Base-by-base conservation (phyloP, 768 basidiomycete genomes). In the Tricholoma flavovirens region DNA sequence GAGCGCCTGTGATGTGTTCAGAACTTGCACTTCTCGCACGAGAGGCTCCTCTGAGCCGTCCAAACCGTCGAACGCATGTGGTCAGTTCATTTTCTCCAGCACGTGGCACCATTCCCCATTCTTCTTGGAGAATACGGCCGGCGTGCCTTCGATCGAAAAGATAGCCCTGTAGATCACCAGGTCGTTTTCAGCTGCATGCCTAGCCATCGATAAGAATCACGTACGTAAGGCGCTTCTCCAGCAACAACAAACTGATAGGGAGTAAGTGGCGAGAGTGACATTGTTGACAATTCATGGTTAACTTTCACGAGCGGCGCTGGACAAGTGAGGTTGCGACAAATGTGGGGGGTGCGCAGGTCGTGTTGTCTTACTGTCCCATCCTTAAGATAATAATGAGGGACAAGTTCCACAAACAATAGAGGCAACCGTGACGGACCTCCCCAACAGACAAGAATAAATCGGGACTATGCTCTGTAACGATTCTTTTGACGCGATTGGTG, bases 321-420 rank as follows among this genome's bases (percentile, higher is more conserved):
- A 66, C 93, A 96, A 9, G 73, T 65, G 10, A 68, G 72, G 14
- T 66, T 61, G 26, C 69, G 60, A 70, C 93, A 96, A n/a, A 69
- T 69, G 68, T 95, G 89, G 12, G 77, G 70, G 9, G 79, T 78
- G 51, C 93, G 77, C 43, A 95, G 70, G 66, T 96, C 93, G 66
- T 95, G 93, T 65, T 94, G 92, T 22, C 93, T 81, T 9, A 94
- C 91, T 26, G 86, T 80, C 3, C 90, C 92, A 70, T 96, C 93
- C 87, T 93, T 64, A 29, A 53, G 26, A 15, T 40, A 1, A 54
- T 7, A 21, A 35, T 30, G 32, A 10, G 56, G 21, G 12, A 55
- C 30, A 35, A 17, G 26, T n/a, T 38, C 26, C 50, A 40, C 14
- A 38, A 42, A 35, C 60, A 56, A 6, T 14, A 46, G 46, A 8